phyloP scores from a whole-genome alignment of 2,329 filamentous ascomycete genomes.

The Aspergillus nomiae region DNA sequence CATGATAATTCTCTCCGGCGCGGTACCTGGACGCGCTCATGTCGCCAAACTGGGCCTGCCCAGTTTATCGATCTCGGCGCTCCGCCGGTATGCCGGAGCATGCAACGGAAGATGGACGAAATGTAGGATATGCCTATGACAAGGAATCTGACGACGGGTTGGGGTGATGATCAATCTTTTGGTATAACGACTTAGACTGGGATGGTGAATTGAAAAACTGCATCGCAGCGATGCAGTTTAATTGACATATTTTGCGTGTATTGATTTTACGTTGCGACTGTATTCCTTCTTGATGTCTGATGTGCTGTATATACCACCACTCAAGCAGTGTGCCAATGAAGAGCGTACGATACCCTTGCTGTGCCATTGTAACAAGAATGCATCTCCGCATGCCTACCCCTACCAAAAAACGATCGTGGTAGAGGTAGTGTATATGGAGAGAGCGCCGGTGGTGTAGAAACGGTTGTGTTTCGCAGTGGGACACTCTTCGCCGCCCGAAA shows the following conservation, averaged over 20 bases:
- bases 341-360: slow-evolving; percentile 39
- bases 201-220: slow-evolving; percentile 4
- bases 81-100: slow-evolving; percentile 3
- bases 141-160: background rate
- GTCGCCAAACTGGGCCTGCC: background rate
- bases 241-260: slow-evolving; percentile 16
- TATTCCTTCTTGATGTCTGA: slow-evolving; percentile 26
- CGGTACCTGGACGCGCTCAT: background rate
- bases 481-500: slow-evolving; percentile 33
- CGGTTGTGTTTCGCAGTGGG: slow-evolving; percentile 26
- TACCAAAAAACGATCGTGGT: no score
- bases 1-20: slow-evolving; percentile 1
- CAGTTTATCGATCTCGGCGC: background rate
- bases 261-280: slow-evolving; percentile 19
- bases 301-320: slow-evolving; percentile 43
- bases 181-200: slow-evolving; percentile 5
- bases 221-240: slow-evolving; percentile 8
- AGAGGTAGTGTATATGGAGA: no score
- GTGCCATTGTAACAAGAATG: background rate
- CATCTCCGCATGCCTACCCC: background rate
- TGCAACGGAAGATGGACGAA: background rate
- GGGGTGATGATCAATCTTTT: slow-evolving; percentile 3
- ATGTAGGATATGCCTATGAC: slow-evolving; percentile 5
- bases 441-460: background rate
- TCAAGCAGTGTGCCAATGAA: slow-evolving; percentile 39